These are phyloP conservation scores for Aspergillus chevalieri DNA, from an alignment of 2,329 filamentous ascomycete genomes.

Conservation along the genomic window DNA sequence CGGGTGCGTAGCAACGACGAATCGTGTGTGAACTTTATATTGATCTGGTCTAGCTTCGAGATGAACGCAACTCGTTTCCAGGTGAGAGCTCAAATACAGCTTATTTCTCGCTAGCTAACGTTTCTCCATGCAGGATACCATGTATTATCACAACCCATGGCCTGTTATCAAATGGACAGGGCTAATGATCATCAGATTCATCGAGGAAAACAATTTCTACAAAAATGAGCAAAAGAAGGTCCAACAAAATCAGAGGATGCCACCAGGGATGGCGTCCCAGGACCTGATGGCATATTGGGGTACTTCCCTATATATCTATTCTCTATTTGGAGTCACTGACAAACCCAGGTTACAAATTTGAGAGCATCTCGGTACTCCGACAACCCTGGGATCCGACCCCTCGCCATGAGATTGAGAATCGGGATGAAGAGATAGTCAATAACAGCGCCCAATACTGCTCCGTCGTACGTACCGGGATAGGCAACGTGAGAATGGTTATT, in stretches of 20 bases:
- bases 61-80: constrained; percentile 94
- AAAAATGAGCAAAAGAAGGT: constrained; percentile 58
- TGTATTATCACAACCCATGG: constrained; percentile 30
- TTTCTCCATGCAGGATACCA: constrained; percentile 44
- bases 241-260: constrained; percentile 48
- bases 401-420: constrained; percentile 70
- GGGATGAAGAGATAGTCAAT: constrained; percentile 66
- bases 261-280: constrained; percentile 55
- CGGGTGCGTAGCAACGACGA: constrained; percentile 38
- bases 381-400: constrained; percentile 65
- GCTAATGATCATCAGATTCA: constrained; percentile 57
- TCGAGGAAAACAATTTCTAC: constrained; percentile 80
- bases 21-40: constrained; percentile 35
- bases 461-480: constrained; percentile 81
- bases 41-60: constrained; percentile 61
- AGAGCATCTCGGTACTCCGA: constrained; percentile 73
- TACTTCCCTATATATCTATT: constrained; percentile 28
- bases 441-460: constrained; percentile 96
- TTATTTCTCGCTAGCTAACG: not conserved
- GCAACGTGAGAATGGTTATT: constrained; percentile 66
- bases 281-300: constrained; percentile 93
- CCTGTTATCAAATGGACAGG: not conserved
- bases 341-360: constrained; percentile 83
- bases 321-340: constrained; percentile 5
- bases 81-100: constrained; percentile 44